phyloP scores from a whole-genome alignment of 2,329 filamentous ascomycete species.

The Botryotinia globosa region DNA sequence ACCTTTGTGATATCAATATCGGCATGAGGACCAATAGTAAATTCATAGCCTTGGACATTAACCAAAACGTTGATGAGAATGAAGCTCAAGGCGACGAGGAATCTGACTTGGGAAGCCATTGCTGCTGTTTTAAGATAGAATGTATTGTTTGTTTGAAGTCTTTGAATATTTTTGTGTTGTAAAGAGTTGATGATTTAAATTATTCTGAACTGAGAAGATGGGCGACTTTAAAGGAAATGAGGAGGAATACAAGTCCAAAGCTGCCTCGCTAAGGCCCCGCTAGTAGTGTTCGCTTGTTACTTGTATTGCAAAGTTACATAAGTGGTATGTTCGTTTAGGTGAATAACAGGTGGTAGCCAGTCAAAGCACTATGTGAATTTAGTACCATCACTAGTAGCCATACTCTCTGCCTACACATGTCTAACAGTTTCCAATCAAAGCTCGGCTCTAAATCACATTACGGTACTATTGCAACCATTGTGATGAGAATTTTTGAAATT shows the following conservation, averaged over 20 bases:
- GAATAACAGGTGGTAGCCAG: not conserved
- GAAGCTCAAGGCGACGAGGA: not conserved
- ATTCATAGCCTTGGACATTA: not conserved
- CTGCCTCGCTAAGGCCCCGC: not conserved
- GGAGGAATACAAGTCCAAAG: not conserved
- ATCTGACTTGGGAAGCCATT: not conserved
- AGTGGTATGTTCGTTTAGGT: not conserved
- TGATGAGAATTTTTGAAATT: not conserved
- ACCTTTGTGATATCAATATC: not conserved
- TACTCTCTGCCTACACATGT: not conserved
- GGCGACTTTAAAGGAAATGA: not conserved
- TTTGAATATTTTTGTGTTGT: not conserved
- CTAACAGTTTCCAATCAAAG: not conserved
- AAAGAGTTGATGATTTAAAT: not conserved
- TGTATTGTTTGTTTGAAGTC: not conserved
- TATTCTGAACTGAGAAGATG: not conserved
- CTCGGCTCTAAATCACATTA: not conserved
- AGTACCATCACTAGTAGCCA: not conserved
- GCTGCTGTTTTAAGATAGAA: not conserved
- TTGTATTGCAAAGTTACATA: not conserved
- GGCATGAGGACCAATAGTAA: not conserved
- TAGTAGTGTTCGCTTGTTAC: not conserved
- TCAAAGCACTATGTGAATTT: not conserved
- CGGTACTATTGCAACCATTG: not conserved
- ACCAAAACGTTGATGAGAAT: not conserved